Base-by-base conservation (phyloP, 2,329 filamentous ascomycete species). In the Pseudonectria buxi region DNA sequence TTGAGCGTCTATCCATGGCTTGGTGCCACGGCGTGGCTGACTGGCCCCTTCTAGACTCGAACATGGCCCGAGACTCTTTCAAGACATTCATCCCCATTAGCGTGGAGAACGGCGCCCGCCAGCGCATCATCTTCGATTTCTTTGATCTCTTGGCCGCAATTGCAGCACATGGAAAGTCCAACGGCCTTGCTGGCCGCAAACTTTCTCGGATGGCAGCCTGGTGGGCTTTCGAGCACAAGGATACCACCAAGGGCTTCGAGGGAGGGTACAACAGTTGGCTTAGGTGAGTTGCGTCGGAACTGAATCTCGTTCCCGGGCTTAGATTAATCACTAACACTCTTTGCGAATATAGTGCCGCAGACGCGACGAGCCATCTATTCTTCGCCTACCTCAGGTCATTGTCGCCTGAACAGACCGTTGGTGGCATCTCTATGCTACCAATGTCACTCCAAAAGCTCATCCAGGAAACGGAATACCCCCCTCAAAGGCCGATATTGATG, bases 151-250 rank as follows among this genome's bases (percentile, higher is more conserved):
- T 98, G 29, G 81, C 90, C 4, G 87, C 90, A 7, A 79, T 95
- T 50, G 89, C 92, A 24, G 92, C 92, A 11, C 86, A 95, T 54
- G 86, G 86, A 48, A 96, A 96, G 66, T 79, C 71, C 36, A 98
- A 98, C 58, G 92, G 92, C 28, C 77, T 98, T 44, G 86, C 88
- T 41, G 92, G 92, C 16, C 80, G 89, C 45, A 96, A 96, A 61
- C 74, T 98, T 36, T 96, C 92, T 9, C 78, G 92, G 47, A 86
- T 94, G 74, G 92, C 90, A 27, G 88, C 89, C 30, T 98, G 92
- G 92, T 98, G 92, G 92, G 88, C 90, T 1, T 98, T 98, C 58
- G 90, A 95, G 54, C 86, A 94, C 48, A 76, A 72, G 30, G 89
- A 96, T 57, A 80, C 80, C 6, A 85, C 84, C 28, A 90, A 84